A percentile compares a stretch with the other conserved stretches of the same genome.
Conservation (phyloP, 305 asterid genomes). For the Andrographis paniculata region DNA sequence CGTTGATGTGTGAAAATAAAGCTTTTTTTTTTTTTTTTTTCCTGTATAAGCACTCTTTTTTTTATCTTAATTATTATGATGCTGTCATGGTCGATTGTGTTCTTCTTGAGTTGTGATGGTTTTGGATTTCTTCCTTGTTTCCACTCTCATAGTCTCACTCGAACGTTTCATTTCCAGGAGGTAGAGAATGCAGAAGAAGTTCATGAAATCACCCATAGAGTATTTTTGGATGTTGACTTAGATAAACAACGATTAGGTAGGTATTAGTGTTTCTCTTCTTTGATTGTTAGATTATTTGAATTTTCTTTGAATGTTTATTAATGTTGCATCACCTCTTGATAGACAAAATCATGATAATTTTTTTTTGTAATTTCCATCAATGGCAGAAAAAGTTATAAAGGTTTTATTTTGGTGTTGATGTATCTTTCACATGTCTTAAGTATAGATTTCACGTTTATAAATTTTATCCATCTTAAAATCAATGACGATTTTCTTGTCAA, state of each 20-base stretch:
- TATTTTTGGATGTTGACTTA: constrained; percentile 82
- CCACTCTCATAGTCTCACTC: background rate
- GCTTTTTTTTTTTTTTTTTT: constrained; percentile 12
- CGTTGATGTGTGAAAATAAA: background rate
- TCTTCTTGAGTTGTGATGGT: background rate
- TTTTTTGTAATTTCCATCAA: too few relatives aligned
- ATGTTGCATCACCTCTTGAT: background rate
- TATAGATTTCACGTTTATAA: too few relatives aligned
- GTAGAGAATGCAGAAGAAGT: constrained; percentile 47
- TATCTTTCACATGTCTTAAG: too few relatives aligned
- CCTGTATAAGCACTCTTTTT: background rate
- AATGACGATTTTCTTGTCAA: too few relatives aligned
- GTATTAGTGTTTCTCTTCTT: constrained; percentile 24
- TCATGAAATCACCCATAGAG: constrained; percentile 66
- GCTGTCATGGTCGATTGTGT: constrained; percentile 1
- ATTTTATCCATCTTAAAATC: too few relatives aligned
- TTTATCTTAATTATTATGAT: background rate
- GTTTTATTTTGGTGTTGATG: too few relatives aligned
- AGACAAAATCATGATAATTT: too few relatives aligned
- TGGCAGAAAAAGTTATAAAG: too few relatives aligned
- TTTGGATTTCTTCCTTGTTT: constrained; percentile 5
- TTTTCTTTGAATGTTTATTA: background rate
- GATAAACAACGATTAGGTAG: constrained; percentile 83
- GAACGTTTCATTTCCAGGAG: constrained; percentile 29
- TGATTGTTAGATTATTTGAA: background rate